These are phyloP conservation scores for Boletus pseudopeckii DNA, from an alignment of 768 basidiomycete species.

Conservation along the genomic window DNA sequence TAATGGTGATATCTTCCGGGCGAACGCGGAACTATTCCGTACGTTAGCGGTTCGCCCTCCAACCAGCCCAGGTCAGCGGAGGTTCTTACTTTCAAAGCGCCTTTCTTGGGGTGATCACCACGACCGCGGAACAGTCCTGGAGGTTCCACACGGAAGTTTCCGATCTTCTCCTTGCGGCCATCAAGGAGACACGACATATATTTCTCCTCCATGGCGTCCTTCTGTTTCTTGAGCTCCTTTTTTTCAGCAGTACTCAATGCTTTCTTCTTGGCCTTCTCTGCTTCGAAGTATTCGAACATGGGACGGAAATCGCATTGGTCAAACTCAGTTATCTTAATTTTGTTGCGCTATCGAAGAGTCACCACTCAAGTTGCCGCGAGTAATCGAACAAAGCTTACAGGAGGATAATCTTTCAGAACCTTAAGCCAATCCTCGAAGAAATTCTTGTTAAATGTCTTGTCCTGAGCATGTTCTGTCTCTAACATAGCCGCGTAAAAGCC, in stretches of 20 bases:
- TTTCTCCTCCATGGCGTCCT: constrained; percentile 79
- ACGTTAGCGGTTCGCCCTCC: constrained; percentile 6
- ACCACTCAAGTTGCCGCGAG: constrained; percentile 4
- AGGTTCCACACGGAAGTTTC: constrained; percentile 97
- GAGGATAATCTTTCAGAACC: constrained; percentile 76
- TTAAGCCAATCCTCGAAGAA: constrained; percentile 90
- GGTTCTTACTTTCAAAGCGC: constrained; percentile 76
- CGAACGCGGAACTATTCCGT: constrained; percentile 68
- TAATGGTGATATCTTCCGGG: constrained; percentile 95
- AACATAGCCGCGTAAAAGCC: constrained; percentile 93
- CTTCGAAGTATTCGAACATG: constrained; percentile 91
- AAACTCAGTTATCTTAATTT: constrained; percentile 70
- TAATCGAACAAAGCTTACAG: constrained; percentile 51
- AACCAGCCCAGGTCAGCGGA: background rate
- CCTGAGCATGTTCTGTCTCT: constrained; percentile 89
- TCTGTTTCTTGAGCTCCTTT: constrained; percentile 83
- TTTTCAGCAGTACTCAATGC: constrained; percentile 80
- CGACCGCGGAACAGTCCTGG: constrained; percentile 98
- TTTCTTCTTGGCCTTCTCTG: constrained; percentile 92
- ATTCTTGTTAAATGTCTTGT: constrained; percentile 86
- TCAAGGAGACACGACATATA: constrained; percentile 88
- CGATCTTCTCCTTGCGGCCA: constrained; percentile 96
- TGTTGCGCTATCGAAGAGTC: constrained; percentile 50
- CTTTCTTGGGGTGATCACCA: constrained; percentile 98
- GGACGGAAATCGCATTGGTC: constrained; percentile 90